These are phyloP conservation scores for Kodamaea hsintzibuensis DNA, from an alignment of 805 yeast species.

Conservation along the genomic window DNA sequence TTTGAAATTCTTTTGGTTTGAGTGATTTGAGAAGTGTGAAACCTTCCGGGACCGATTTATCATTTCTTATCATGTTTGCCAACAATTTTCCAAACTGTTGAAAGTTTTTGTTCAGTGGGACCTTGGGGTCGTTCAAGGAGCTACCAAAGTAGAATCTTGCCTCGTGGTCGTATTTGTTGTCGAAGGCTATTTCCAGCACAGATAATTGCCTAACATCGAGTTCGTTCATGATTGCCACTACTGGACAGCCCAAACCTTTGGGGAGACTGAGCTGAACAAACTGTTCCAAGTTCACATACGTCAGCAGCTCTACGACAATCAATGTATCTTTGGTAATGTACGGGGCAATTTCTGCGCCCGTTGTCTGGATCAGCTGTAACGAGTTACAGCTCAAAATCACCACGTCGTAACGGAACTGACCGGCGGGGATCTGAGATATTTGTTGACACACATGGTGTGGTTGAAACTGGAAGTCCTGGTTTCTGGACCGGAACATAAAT, in stretches of 20 bases:
- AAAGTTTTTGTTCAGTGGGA: conserved; percentile 18
- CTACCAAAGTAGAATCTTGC: conserved; percentile 48
- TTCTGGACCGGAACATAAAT: conserved; percentile 11
- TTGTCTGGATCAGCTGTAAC: conserved; percentile 40
- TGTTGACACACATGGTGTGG: conserved; percentile 19
- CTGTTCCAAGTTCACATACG: conserved; percentile 71
- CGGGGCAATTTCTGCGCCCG: conserved; percentile 25
- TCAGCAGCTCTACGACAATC: conserved; percentile 66
- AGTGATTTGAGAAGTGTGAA: conserved; percentile 51
- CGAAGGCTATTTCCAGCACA: conserved; percentile 28
- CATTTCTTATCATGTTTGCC: conserved; percentile 21
- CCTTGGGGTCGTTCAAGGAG: conserved; percentile 13
- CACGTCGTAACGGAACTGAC: conserved; percentile 29
- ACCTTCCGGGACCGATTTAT: conserved; percentile 28
- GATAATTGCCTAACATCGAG: conserved; percentile 48
- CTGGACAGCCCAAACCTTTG: conserved; percentile 27
- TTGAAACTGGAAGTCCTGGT: conserved; percentile 13
- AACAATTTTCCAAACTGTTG: conserved; percentile 29
- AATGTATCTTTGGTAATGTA: conserved; percentile 42
- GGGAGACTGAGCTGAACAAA: conserved; percentile 52
- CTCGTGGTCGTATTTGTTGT: conserved; percentile 37
- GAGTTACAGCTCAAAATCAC: conserved; percentile 36
- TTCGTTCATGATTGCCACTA: conserved; percentile 59
- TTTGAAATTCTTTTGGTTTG: conserved; percentile 57
- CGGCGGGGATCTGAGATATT: conserved; percentile 13